Base-by-base conservation (phyloP, 2,329 filamentous ascomycete genomes). In the Penicillium sp. region DNA sequence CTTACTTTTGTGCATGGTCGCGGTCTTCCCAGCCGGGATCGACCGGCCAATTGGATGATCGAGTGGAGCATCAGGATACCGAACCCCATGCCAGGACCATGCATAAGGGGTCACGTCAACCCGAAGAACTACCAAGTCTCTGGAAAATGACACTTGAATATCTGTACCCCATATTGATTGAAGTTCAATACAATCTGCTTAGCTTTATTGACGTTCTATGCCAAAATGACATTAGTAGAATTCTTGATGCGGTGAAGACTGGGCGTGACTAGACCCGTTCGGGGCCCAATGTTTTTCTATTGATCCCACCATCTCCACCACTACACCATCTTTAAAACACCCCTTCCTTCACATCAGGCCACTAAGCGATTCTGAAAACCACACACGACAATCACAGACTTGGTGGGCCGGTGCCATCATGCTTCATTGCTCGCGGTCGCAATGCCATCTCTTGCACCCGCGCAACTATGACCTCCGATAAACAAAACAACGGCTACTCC, bases 401-500 rank as follows among this genome's bases (percentile, higher is more conserved):
- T 31, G 29, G 21, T 39, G 25, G 43, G 25, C 31, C 63, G 58
- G 65, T 68, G 70, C 69, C 74, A 71, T 59, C 69, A 76, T 76
- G 74, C 69, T 72, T 60, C 61, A 65, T 46, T 61, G 64, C 47
- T 62, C 62, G 54, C 54, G 55, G 55, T 66, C 67, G 69, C 72
- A 78, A 80, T 81, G 78, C 69, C 72, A 80, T 78, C 70, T 79
- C 75, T 74, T 74, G 75, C 68, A 65, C 61, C 67, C 69, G 51
- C 57, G 67, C 72, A 68, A 77, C 79, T 70, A 79, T 84, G 75
- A 76, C 76, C 60, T 73, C 74, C 70, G 80, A 84, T 75, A 83
- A 80, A 77, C 80, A 78, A 75, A 78, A 78, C 73, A 76, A 75
- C 68, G 75, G 73, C 72, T 79, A 78, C 69, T 77, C 80, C 68